Base-by-base conservation (phyloP, 345 rosid species). In the Euphorbia tirucalli region DNA sequence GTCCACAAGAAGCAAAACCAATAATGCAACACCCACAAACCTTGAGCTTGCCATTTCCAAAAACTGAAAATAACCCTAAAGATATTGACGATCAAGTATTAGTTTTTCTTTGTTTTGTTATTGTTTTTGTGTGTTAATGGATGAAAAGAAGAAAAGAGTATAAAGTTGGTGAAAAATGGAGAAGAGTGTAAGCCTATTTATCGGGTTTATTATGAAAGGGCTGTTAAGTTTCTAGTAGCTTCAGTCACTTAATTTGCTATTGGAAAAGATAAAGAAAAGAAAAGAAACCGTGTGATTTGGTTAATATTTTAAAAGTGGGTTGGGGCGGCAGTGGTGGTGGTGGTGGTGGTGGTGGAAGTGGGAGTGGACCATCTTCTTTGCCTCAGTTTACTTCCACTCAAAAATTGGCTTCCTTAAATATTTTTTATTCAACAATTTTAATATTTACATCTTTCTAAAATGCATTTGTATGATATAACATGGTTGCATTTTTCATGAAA, bases 1-100 rank as follows among this genome's bases (percentile, higher is more conserved):
- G 72, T 87, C 82, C 54, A 84, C 76, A 58, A 85, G 46, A 30
- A 87, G 73, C 74, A 87, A 61, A 64, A 76, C 66, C 77, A 85
- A 71, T 66, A 84, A 79, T 69, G 80, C 84, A 84, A 64, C 74
- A 8, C 78, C 84, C 21, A 84, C 58, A 46, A 79, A 62, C 64
- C 82, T 83, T 32, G 68, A 24, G 16, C 75, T 68, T 1, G 44
- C 62, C 80, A 84, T 87, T 79, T 65, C 32, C 24, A 30, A 54
- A 27, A 43, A 21, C 0, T 4, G 0, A 52, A 52, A 19, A n/a
- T n/a, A n/a, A n/a, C n/a, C n/a, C n/a, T n/a, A n/a, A n/a, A n/a
- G n/a, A n/a, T n/a, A n/a, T n/a, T 5, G 67, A 32, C 7, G 0
- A 50, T 19, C 16, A 37, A 49, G 15, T 10, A 27, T 25, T 27